A percentile compares a stretch with the other conserved stretches of the same genome.
Conservation (phyloP, 495 filamentous ascomycete genomes). For the Penicillium bialowiezense region DNA sequence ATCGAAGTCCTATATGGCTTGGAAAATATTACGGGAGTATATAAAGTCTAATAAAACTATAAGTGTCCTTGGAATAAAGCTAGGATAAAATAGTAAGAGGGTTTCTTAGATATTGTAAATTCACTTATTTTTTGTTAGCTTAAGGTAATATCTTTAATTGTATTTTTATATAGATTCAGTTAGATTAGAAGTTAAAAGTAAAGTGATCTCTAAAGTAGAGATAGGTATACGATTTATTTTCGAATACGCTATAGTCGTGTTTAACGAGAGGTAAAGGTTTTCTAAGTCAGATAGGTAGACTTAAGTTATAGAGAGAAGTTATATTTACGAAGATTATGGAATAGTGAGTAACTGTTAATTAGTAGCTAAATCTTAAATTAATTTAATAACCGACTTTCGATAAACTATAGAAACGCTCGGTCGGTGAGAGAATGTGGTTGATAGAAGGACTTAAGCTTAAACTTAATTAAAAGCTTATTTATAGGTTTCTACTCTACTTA, state of each 20-base stretch:
- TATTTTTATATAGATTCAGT: background rate
- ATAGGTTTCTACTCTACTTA: background rate
- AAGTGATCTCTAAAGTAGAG: background rate
- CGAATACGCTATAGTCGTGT: background rate
- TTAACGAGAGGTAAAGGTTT: background rate
- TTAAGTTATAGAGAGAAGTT: background rate
- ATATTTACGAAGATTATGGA: background rate
- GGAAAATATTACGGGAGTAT: background rate
- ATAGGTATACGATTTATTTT: background rate
- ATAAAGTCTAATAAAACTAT: background rate
- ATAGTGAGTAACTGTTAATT: background rate
- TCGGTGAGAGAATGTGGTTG: background rate
- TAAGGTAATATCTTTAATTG: background rate
- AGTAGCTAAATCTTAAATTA: background rate
- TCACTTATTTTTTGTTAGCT: background rate
- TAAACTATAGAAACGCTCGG: background rate
- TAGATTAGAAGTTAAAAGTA: background rate
- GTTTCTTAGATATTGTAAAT: background rate
- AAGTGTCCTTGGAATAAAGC: background rate
- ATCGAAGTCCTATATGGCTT: background rate
- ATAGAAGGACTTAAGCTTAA: background rate
- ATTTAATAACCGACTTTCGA: background rate
- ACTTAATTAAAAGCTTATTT: conserved; percentile 3
- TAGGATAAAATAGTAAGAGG: background rate
- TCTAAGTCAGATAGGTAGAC: background rate